Percentiles rank a stretch among this genome's conserved stretches.
phyloP scores from a whole-genome alignment of 345 rosid species.

The Citrus hindsii region DNA sequence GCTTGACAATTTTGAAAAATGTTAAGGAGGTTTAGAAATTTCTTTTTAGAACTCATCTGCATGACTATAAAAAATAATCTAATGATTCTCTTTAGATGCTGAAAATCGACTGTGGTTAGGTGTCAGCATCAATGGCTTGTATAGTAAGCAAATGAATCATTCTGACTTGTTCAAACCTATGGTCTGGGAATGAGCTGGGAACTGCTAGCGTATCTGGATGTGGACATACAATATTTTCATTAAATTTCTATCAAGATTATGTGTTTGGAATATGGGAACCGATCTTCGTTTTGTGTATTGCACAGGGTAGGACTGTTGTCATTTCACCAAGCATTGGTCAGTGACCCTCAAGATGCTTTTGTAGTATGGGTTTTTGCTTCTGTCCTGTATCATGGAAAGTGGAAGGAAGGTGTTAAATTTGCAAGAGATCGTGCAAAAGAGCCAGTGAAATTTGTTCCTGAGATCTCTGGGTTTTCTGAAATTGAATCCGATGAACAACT shows the following conservation, averaged over 20 bases:
- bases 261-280: conserved; percentile 5
- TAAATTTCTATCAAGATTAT: neutral
- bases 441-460: conserved; percentile 46
- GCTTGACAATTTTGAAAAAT: neutral
- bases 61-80: neutral
- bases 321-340: conserved; percentile 77
- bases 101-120: neutral
- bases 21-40: conserved; percentile 4
- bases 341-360: conserved; percentile 70
- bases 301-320: conserved; percentile 83
- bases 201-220: neutral
- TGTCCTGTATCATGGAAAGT: conserved; percentile 59
- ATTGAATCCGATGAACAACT: conserved; percentile 54
- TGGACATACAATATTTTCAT: neutral
- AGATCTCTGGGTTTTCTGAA: conserved; percentile 49
- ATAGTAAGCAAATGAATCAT: neutral
- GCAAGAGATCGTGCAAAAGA: conserved; percentile 47
- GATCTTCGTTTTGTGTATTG: conserved; percentile 13
- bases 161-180: neutral
- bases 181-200: neutral
- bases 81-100: neutral
- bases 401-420: conserved; percentile 63
- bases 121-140: neutral
- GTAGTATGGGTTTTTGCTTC: conserved; percentile 69
- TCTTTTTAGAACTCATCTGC: conserved; percentile 1